Conservation (phyloP, 169 alveolate species). For the Cyclospora cayetanensis region DNA sequence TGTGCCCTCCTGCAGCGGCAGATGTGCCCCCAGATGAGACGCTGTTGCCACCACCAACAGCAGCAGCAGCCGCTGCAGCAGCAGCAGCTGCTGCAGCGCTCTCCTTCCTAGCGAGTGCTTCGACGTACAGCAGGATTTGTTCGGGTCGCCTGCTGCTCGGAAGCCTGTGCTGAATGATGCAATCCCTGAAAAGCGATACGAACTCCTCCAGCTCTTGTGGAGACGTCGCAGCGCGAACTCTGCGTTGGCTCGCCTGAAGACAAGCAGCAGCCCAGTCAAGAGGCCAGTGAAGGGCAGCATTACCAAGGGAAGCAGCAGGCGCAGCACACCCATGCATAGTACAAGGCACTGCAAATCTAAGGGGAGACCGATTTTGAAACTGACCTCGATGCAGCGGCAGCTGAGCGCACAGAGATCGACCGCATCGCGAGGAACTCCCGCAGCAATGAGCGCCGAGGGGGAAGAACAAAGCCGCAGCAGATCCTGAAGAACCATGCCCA, state of each 20-base stretch:
- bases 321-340: not conserved
- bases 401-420: constrained; percentile 54
- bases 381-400: constrained; percentile 55
- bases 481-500: constrained; percentile 45
- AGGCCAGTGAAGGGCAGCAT: too few species aligned
- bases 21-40: not conserved
- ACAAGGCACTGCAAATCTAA: not conserved
- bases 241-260: constrained; percentile 45
- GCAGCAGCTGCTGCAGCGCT: constrained; percentile 59
- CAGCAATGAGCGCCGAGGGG: constrained; percentile 59
- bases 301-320: not conserved
- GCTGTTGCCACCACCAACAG: constrained; percentile 15
- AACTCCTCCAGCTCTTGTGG: constrained; percentile 55
- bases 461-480: constrained; percentile 51
- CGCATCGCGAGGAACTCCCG: constrained; percentile 57
- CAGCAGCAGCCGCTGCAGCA: constrained; percentile 49
- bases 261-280: too few species aligned
- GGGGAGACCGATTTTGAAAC: not conserved
- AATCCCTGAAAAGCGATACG: constrained; percentile 38
- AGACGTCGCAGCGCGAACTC: constrained; percentile 45
- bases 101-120: constrained; percentile 37
- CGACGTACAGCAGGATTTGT: constrained; percentile 49
- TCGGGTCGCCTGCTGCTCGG: constrained; percentile 63
- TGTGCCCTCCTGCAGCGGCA: constrained; percentile 3
- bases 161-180: constrained; percentile 55